A percentile compares a stretch with the other conserved stretches of the same genome.
These are phyloP conservation scores for Dendrobium nobile DNA, from an alignment of 106 monocot species.

Conservation along the genomic window DNA sequence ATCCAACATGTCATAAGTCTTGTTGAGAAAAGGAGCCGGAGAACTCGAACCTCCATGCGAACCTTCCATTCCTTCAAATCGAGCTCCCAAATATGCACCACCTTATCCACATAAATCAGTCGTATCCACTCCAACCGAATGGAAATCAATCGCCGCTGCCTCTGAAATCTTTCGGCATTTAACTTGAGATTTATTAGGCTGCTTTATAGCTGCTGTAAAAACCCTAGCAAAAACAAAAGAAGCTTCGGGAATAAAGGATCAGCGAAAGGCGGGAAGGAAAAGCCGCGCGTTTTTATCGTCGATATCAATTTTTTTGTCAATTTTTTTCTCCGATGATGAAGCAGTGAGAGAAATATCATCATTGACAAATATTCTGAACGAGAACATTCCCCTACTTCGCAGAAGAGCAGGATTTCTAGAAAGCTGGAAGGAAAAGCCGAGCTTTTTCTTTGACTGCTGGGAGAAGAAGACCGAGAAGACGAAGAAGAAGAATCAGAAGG, in stretches of 20 bases:
- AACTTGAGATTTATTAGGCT: neutral
- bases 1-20: constrained; percentile 26
- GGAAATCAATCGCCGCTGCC: neutral
- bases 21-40: constrained; percentile 14
- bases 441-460: neutral
- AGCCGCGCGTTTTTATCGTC: neutral
- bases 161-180: neutral
- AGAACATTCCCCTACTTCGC: neutral
- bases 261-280: neutral
- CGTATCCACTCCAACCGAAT: neutral
- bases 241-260: neutral
- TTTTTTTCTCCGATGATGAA: neutral
- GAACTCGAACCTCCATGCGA: constrained; percentile 11
- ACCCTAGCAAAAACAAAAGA: neutral
- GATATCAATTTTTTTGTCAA: neutral
- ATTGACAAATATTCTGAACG: neutral
- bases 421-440: neutral
- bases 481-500: neutral
- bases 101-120: neutral
- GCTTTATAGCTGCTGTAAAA: neutral
- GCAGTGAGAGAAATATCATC: neutral
- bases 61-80: neutral
- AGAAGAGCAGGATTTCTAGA: neutral
- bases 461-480: neutral
- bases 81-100: neutral